Base-by-base conservation (phyloP, 768 basidiomycete genomes). In the Suillus subaureus region DNA sequence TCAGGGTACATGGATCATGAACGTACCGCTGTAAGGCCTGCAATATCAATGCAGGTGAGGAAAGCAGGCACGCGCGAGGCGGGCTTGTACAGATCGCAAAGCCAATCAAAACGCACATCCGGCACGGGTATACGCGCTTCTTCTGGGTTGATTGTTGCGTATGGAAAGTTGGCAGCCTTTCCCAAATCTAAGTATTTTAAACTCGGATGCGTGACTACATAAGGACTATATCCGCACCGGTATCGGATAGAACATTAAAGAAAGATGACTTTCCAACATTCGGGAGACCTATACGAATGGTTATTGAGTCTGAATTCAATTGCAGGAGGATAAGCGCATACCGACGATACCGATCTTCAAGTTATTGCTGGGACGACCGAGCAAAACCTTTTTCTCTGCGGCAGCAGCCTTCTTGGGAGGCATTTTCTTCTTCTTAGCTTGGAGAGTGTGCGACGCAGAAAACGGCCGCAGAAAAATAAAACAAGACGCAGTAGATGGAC, bases 191-290 rank as follows among this genome's bases (percentile, higher is more conserved):
- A 35, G 63, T 47, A 64, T 60, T 63, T 62, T 67, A 68, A 64
- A 63, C 18, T 40, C 62, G 45, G 37, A 60, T 42, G 52, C 13
- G 63, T 16, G 31, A 35, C 23, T 12, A 9, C 11, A 61, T 35
- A 58, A 58, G 62, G 68, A 55, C 33, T 60, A 16, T 60, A 21
- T 65, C 75, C 85, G 49, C 39, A 93, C 94, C 93, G 67, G 94
- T 94, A 72, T 96, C 87, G 39, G 97, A 96, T 61, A 99, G 87
- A 45, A 85, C 91, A 78, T 99, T 99, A 88, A 99, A 99, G 80
- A 99, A 97, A n/a, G 96, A 97, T 0, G 94, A 96, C 79, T 99
- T 99, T 68, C 97, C 97, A 70, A 99, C 97, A 77, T 99, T 98
- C 62, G 97, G 96, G 47, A 97, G 79, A 76, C 93, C 93, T 95